Conservation (phyloP, 1,284 basidiomycete genomes). For the Austroboletus novae-zelandiae region DNA sequence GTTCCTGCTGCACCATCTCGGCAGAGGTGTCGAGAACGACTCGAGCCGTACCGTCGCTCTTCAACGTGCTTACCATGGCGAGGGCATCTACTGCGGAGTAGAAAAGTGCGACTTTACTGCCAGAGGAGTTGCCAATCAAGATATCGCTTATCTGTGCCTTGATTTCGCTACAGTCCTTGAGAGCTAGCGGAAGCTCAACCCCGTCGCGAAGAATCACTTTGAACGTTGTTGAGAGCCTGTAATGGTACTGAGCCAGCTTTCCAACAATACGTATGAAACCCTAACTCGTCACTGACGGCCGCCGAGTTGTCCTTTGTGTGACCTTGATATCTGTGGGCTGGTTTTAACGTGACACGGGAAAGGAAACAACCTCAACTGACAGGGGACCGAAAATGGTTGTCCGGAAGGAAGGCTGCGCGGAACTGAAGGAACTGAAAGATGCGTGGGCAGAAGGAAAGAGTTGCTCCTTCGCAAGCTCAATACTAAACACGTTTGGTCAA, state of each 20-base stretch:
- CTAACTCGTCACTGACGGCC: conserved; percentile 22
- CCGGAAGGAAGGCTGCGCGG: conserved; percentile 22
- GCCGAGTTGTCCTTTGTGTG: conserved; percentile 2
- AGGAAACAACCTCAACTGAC: conserved; percentile 35
- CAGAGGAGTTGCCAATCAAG: conserved; percentile 35
- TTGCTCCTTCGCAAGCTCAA: conserved; percentile 42
- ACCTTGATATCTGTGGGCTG: conserved; percentile 28
- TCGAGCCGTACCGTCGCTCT: conserved; percentile 49
- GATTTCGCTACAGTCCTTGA: conserved; percentile 38
- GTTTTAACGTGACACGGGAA: conserved; percentile 8
- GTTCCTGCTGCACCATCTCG: conserved; percentile 36
- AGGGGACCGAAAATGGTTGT: conserved; percentile 58
- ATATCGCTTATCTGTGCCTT: conserved; percentile 33
- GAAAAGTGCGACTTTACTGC: conserved; percentile 52
- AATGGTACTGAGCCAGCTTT: conserved; percentile 5
- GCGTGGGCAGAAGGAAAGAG: conserved; percentile 40
- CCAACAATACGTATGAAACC: neutral
- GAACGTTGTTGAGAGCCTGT: conserved; percentile 26
- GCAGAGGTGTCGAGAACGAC: conserved; percentile 40
- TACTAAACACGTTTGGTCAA: conserved; percentile 25
- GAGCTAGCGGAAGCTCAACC: conserved; percentile 33
- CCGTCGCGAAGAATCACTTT: conserved; percentile 31
- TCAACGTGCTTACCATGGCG: conserved; percentile 47
- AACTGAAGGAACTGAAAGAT: conserved; percentile 18
- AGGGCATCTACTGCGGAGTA: conserved; percentile 44